Base-by-base conservation (phyloP, 257 asterid species). In the Lycium ferocissimum region DNA sequence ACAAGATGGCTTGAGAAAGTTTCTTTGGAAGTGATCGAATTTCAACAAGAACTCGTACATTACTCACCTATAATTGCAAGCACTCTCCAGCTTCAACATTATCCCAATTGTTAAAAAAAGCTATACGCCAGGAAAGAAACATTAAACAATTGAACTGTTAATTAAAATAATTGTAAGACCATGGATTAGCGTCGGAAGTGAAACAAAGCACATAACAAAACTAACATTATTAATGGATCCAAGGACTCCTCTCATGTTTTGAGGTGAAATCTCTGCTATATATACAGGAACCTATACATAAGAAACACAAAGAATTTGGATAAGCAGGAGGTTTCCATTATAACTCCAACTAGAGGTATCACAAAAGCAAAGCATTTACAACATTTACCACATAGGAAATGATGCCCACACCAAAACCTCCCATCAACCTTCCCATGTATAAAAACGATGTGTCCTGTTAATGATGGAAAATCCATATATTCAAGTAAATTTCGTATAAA, bases 201-300 rank as follows among this genome's bases (percentile, higher is more conserved):
- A 69, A 59, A 59, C 18, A 56, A 45, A 70, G 35, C 35, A 40
- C 79, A 22, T 66, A 58, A 83, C 20, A 71, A 85, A 20, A 85
- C 90, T 47, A 84, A 94, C 98, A 95, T 95, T 96, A 87, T 92
- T 93, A 82, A 91, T 93, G 7, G 96, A 91, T 87, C 98, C 98
- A 40, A 95, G 96, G 86, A 93, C 90, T 88, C 98, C 98, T 89
- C 98, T 95, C 84, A 93, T 80, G 91, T 93, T 94, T 85, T 95
- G 96, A 40, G 98, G 98, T 3, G 98, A 93, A 81, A 95, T 93
- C 94, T 95, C 98, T 6, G 98, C 95, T 90, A 95, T 94, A 83
- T 94, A 95, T 26, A 95, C 98, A 26, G 98, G 98, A 70, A 95
- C 97, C 98, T 95, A 86, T 15, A 84, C 14, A 53, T 45, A 83